These are phyloP conservation scores for Sparassis latifolia DNA, from an alignment of 1,284 basidiomycete genomes.

Conservation along the genomic window DNA sequence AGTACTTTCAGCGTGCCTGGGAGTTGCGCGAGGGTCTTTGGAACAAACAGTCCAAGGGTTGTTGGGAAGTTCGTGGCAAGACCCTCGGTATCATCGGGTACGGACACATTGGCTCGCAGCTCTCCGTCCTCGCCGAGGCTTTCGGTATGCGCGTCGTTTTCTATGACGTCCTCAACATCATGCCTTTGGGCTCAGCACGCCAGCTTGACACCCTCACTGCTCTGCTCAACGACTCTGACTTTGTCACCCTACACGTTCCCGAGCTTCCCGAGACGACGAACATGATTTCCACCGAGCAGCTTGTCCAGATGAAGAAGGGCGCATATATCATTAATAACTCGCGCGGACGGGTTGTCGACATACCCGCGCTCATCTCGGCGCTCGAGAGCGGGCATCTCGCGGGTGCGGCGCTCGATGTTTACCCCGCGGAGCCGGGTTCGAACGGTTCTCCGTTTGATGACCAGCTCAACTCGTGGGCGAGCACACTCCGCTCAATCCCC, in stretches of 20 bases:
- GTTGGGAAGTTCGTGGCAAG: conserved; percentile 98
- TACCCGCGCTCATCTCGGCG: conserved; percentile 82
- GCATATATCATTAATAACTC: conserved; percentile 98
- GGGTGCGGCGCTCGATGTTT: conserved; percentile 94
- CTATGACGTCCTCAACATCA: conserved; percentile 94
- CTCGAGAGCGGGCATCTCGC: conserved; percentile 84
- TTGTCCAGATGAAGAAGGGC: conserved; percentile 92
- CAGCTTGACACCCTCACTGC: conserved; percentile 83
- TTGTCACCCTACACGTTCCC: conserved; percentile 95
- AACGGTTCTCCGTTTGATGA: conserved; percentile 89
- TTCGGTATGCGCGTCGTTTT: conserved; percentile 97
- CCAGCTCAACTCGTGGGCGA: conserved; percentile 78
- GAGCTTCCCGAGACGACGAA: conserved; percentile 95
- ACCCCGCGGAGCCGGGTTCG: conserved; percentile 85
- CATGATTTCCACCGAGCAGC: conserved; percentile 79
- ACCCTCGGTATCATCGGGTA: conserved; percentile 98
- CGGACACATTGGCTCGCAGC: conserved; percentile 97
- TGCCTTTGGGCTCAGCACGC: conserved; percentile 93
- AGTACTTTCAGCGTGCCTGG: conserved; percentile 83
- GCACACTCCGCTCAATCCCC: conserved; percentile 63
- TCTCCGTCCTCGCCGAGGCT: conserved; percentile 95
- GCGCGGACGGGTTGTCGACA: conserved; percentile 92
- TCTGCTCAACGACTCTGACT: conserved; percentile 81
- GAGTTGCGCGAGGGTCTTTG: conserved; percentile 90
- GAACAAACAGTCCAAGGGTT: conserved; percentile 99